Percentiles rank a stretch among this genome's conserved stretches.
Evolutionary conservation across 306 rosid species (phyloP).

Genomic region (Fragaria nilgerrensis): DNA sequence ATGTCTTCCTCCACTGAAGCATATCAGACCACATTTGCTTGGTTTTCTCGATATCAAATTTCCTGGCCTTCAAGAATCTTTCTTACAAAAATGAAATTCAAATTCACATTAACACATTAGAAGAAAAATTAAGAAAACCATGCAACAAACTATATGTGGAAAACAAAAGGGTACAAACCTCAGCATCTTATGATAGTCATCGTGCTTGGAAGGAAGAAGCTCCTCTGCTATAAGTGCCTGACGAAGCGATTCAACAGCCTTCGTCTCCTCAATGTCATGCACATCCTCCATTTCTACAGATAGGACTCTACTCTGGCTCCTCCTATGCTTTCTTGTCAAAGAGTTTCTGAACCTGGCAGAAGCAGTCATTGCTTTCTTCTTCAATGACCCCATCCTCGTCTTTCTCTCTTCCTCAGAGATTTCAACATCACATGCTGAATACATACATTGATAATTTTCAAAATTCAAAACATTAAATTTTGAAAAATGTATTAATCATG

Average conservation of each 20-base stretch:
- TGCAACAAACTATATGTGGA: neutral
- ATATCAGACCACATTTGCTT: conserved; percentile 91
- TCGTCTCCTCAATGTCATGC: conserved; percentile 64
- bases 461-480: neutral
- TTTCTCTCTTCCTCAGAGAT: conserved; percentile 43
- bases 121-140: neutral
- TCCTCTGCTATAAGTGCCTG: conserved; percentile 71
- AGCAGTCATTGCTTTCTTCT: conserved; percentile 60
- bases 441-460: neutral
- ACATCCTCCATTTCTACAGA: conserved; percentile 79
- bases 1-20: conserved; percentile 86
- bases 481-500: neutral
- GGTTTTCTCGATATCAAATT: conserved; percentile 72
- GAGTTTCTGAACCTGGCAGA: conserved; percentile 64
- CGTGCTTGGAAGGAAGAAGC: conserved; percentile 73
- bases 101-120: neutral
- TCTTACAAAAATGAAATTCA: neutral
- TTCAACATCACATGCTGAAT: conserved; percentile 29
- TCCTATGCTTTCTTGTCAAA: conserved; percentile 55
- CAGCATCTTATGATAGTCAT: conserved; percentile 91
- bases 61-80: conserved; percentile 93
- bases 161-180: conserved; percentile 38
- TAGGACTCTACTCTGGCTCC: conserved; percentile 69
- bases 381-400: conserved; percentile 48
- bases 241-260: conserved; percentile 72